These are phyloP conservation scores for Glycine soja DNA, from an alignment of 306 rosid genomes.

Conservation along the genomic window DNA sequence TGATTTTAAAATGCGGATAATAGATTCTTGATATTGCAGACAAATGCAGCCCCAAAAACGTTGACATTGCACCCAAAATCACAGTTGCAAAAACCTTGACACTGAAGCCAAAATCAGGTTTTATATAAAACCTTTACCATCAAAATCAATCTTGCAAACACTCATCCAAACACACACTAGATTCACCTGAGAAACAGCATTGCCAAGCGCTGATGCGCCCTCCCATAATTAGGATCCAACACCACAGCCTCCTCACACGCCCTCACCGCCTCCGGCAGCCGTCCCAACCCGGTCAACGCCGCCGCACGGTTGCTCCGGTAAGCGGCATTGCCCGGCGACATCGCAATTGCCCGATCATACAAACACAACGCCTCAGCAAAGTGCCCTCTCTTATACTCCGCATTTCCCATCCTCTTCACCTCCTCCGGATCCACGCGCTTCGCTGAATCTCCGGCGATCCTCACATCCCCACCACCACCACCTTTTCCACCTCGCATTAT, in stretches of 20 bases:
- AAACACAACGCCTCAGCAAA: conserved; percentile 70
- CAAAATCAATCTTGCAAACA: neutral
- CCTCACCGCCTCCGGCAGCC: conserved; percentile 70
- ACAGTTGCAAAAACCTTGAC: too few species aligned
- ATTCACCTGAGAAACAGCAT: conserved; percentile 69
- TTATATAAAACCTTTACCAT: neutral
- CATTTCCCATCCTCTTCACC: conserved; percentile 80
- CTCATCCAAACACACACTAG: neutral
- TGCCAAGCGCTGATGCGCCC: conserved; percentile 84
- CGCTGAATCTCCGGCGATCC: conserved; percentile 39
- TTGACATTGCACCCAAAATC: too few species aligned
- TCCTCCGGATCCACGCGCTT: conserved; percentile 75
- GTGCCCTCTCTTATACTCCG: conserved; percentile 67
- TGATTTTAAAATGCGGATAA: neutral
- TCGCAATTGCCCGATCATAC: conserved; percentile 74
- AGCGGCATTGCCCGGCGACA: conserved; percentile 74
- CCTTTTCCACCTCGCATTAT: conserved; percentile 80
- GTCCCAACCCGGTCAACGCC: conserved; percentile 73
- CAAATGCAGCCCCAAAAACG: neutral
- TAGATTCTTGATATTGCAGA: neutral
- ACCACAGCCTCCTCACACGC: conserved; percentile 81
- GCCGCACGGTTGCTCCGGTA: conserved; percentile 85
- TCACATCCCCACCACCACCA: neutral
- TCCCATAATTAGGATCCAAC: conserved; percentile 77
- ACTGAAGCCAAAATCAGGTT: neutral